Evolutionary conservation across 2,329 filamentous ascomycete species (phyloP).

Genomic region (Incumbomyces delicatus): DNA sequence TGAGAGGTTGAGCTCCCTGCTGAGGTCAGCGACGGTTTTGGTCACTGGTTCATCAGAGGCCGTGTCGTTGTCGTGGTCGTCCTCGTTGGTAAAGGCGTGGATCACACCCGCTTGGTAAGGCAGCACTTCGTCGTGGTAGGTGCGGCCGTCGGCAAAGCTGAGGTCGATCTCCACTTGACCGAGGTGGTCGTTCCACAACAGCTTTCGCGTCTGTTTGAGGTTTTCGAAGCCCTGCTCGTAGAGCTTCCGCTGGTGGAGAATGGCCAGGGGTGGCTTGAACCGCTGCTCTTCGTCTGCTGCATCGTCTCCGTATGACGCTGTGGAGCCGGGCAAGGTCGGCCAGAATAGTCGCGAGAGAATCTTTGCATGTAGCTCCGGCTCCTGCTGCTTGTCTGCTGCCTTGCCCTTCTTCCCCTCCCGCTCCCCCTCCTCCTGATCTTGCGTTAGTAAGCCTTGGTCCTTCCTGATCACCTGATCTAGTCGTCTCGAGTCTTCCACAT

Average conservation of each 20-base stretch:
- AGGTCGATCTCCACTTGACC: conserved; percentile 73
- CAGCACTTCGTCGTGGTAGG: conserved; percentile 58
- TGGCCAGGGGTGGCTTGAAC: conserved; percentile 37
- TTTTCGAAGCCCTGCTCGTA: conserved; percentile 70
- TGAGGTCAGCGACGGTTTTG: conserved; percentile 35
- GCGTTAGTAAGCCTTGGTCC: conserved; percentile 28
- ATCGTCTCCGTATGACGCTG: conserved; percentile 50
- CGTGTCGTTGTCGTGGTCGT: conserved; percentile 28
- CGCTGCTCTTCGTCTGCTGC: conserved; percentile 25
- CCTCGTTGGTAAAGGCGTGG: conserved; percentile 59
- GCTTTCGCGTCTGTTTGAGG: conserved; percentile 72
- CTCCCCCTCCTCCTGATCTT: conserved; percentile 22
- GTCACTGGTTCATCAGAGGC: conserved; percentile 24
- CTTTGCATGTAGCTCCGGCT: conserved; percentile 55
- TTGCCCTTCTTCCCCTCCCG: conserved; percentile 15
- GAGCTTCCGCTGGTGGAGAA: conserved; percentile 49
- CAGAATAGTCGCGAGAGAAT: conserved; percentile 90
- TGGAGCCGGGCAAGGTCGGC: conserved; percentile 56
- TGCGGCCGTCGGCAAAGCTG: conserved; percentile 65
- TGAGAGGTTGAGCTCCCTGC: conserved; percentile 45
- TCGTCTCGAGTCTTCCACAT: conserved; percentile 72
- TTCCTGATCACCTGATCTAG: conserved; percentile 60
- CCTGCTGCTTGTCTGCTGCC: conserved; percentile 23
- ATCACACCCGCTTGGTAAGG: conserved; percentile 82
- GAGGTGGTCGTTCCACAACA: conserved; percentile 78